Evolutionary conservation across 2,329 filamentous ascomycete species (phyloP), one percentile per base, ranked within the genome.

Genomic region (Diaporthe caulivora): DNA sequence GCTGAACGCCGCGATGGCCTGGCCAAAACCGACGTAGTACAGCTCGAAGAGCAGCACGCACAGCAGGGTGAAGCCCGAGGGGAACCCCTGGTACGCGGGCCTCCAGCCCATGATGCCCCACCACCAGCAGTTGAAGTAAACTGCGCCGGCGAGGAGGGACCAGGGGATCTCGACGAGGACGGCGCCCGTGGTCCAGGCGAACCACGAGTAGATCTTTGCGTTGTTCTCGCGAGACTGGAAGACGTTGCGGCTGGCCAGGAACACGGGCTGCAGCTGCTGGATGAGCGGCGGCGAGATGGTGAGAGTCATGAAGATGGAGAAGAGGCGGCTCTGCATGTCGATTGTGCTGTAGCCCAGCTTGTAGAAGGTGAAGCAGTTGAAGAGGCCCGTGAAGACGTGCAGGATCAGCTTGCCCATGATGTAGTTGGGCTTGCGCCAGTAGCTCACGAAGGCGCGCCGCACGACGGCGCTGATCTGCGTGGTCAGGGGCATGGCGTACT

Each of bases 351-450:
- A 79, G 0, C 88, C 88, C 34, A 92, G 85, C 80, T 86, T 87
- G 89, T 89, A 92, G 78, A 91, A 92, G 0, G 87, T 86, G 76
- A 92, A 92, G 1, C 89, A 90, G 77, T 89, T 91, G 82, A 91
- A 90, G 0, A 92, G 84, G 0, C 86, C 88, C 0, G 85, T 86
- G 18, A 83, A 82, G 29, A 91, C 82, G 77, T 92, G 89, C 1
- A 92, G 82, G 0, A 84, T 81, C 1, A 92, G 87, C 81, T 90
- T 92, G 58, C 90, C 90, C 77, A 90, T 78, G 44, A 86, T 85
- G 82, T 94, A 94, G 65, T 91, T 86, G 0, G 92, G 91, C 1
- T 86, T 87, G 21, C 92, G 86, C 91, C 91, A 94, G 79, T 92
- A 92, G 0, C 89, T 84, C 21, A 90, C 77, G 73, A 92, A 93